Evolutionary conservation across 768 basidiomycete species (phyloP), one percentile per base, ranked within the genome.

Genomic region (Leccinum broughii): DNA sequence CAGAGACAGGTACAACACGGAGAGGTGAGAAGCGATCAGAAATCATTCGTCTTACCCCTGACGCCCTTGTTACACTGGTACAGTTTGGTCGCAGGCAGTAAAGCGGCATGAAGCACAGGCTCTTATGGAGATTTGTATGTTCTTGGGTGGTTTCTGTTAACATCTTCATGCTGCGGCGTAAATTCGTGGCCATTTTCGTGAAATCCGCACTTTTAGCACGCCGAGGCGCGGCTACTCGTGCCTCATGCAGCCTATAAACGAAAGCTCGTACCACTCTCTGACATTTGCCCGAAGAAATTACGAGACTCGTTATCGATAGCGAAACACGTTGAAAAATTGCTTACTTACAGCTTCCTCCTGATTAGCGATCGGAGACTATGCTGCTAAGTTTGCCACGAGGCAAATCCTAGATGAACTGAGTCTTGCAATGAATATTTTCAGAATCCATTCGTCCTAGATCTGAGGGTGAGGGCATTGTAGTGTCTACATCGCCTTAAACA

Each of bases 11-110:
- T 24, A 49, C 48, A 15, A 30, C 9, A 3, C 17, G 13, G 48
- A 28, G 24, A 51, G 17, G 50, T 11, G 15, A 9, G 50, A 51
- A 9, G 22, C 28, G 6, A 30, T 2, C 26, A 49, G 14, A 3
- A 30, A 62, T 57, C 11, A 58, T 26, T 26, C 60, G 64, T 11
- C 62, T 59, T 32, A 26, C 62, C 8, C 17, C 56, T 2, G 58
- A 59, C 28, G 56, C 20, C 17, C 1, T 37, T 2, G 54, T 54
- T 9, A 39, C 55, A 30, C 64, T 58, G 0, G 62, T 54, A 6
- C 39, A 65, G 6, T 58, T 58, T 13, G 7, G 6, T 39, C 60
- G 53, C 0, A 59, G 59, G 6, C 55, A 46, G 6, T 44, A 54
- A 60, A 7, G 51, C 64, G 24, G 26, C 13, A 14, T 56, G 7